Evolutionary conservation across 495 filamentous ascomycete species (phyloP).

Genomic region (Trichoderma reesei): DNA sequence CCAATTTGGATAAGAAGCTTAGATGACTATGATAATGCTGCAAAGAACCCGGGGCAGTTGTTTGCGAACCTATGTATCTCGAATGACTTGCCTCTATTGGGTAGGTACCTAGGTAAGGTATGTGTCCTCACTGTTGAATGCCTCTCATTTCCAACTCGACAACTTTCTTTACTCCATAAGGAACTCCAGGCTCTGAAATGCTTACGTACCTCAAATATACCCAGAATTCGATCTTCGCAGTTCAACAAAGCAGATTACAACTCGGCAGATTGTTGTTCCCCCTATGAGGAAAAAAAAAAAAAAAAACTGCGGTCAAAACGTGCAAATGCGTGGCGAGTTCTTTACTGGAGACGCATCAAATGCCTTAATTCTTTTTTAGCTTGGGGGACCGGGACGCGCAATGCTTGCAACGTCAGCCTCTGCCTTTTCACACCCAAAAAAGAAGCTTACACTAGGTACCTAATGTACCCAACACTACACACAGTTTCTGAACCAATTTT

Average conservation of each 20-base stretch:
- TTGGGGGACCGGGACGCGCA: background rate
- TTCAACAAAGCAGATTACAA: background rate
- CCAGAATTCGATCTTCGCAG: too few species aligned
- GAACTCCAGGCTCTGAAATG: too few species aligned
- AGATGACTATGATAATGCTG: too few species aligned
- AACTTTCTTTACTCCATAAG: too few species aligned
- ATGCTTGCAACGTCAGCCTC: conserved; percentile 4
- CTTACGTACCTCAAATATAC: too few species aligned
- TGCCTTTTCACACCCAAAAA: background rate
- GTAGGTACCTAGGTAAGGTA: too few species aligned
- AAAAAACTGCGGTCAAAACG: background rate
- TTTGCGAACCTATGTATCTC: too few species aligned
- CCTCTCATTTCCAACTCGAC: too few species aligned
- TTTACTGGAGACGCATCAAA: background rate
- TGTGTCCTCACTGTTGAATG: too few species aligned
- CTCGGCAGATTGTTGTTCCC: background rate
- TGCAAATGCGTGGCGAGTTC: background rate
- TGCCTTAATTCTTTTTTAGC: background rate
- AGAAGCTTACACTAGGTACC: background rate
- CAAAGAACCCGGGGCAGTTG: too few species aligned
- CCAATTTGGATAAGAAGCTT: too few species aligned
- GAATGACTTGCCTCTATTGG: too few species aligned
- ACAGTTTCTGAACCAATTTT: background rate
- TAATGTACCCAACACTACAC: background rate
- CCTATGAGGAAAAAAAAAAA: background rate